Conservation (phyloP, 2,329 filamentous ascomycete species). For the Neonectria magnoliae region DNA sequence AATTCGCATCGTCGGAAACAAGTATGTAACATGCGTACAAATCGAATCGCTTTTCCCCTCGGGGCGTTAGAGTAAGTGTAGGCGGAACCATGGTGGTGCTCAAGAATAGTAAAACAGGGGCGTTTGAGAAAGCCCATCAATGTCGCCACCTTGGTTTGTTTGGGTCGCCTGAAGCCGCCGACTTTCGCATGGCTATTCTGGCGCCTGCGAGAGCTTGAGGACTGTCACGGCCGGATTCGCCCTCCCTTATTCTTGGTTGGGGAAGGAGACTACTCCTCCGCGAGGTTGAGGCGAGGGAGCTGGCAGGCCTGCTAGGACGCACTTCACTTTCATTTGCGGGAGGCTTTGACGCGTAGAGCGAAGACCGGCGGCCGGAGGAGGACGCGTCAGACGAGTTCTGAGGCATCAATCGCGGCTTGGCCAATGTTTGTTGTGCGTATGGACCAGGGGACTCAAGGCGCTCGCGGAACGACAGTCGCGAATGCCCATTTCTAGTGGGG, state of each 20-base stretch:
- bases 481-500: conserved; percentile 55
- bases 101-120: neutral
- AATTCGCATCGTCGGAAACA: conserved; percentile 35
- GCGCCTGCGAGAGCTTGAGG: conserved; percentile 59
- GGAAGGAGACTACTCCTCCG: conserved; percentile 66
- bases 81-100: conserved; percentile 10
- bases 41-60: conserved; percentile 25
- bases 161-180: conserved; percentile 36
- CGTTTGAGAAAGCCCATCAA: conserved; percentile 18
- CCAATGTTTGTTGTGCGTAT: conserved; percentile 56
- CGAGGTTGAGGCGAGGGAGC: conserved; percentile 61
- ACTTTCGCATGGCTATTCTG: conserved; percentile 48
- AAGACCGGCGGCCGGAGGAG: conserved; percentile 59
- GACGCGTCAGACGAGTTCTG: conserved; percentile 57
- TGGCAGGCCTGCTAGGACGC: conserved; percentile 60
- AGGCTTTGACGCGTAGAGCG: conserved; percentile 60
- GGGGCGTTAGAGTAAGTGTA: conserved; percentile 26
- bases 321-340: conserved; percentile 44
- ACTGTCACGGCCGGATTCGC: conserved; percentile 57
- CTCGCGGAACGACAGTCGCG: conserved; percentile 64
- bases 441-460: conserved; percentile 61
- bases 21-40: conserved; percentile 34
- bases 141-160: conserved; percentile 63
- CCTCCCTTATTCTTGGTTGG: conserved; percentile 51
- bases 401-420: conserved; percentile 56